Conservation (phyloP, 2,329 filamentous ascomycete genomes). For the Exophiala sp. region DNA sequence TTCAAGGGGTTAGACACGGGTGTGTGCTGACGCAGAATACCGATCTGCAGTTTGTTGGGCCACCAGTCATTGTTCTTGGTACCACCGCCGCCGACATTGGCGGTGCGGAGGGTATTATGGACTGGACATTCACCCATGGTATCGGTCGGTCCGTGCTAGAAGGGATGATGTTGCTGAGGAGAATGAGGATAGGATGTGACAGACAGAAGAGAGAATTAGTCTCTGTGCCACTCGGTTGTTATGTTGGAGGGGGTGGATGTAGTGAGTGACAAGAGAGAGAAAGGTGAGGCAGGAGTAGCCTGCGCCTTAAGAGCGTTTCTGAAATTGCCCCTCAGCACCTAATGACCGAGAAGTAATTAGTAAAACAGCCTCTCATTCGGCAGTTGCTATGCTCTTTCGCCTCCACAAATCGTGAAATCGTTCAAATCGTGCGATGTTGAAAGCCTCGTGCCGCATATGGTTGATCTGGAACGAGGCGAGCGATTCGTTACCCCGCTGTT, state of each 20-base stretch:
- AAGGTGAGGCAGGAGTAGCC: neutral
- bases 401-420: no score
- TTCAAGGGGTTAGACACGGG: conserved; percentile 57
- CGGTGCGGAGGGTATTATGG: conserved; percentile 4
- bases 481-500: neutral
- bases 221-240: neutral
- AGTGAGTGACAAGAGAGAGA: neutral
- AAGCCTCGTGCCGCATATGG: neutral
- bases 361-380: neutral
- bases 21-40: conserved; percentile 68
- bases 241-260: neutral
- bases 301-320: neutral
- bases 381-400: neutral
- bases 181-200: no score
- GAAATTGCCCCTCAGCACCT: neutral
- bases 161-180: no score
- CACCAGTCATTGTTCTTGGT: conserved; percentile 68
- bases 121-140: conserved; percentile 19
- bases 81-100: conserved; percentile 53
- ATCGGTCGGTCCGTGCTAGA: neutral
- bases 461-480: neutral
- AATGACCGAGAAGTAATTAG: neutral
- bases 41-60: conserved; percentile 61
- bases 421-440: no score
- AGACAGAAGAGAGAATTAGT: no score